Conservation (phyloP, 2,329 filamentous ascomycete genomes). For the Fusarium devonianum region DNA sequence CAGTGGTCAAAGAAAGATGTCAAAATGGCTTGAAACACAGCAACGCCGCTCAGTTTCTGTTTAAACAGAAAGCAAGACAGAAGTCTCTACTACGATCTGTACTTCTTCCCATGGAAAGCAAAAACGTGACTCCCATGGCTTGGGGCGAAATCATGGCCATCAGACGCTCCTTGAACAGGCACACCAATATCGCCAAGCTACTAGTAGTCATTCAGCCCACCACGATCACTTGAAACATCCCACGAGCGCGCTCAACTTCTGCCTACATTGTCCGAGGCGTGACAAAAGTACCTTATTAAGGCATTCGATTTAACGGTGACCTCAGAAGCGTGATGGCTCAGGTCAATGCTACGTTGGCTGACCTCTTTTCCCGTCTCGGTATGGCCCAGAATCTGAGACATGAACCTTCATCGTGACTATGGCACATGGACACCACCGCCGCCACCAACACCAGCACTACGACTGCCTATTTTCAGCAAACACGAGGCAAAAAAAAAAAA, state of each 20-base stretch:
- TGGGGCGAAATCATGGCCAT: not conserved
- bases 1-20: slow-evolving; percentile 12
- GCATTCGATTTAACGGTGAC: slow-evolving; percentile 6
- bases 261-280: slow-evolving; percentile 22
- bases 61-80: not conserved
- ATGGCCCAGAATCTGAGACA: slow-evolving; percentile 32
- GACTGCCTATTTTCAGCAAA: too few relatives aligned
- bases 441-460: slow-evolving; percentile 3
- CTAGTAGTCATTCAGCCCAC: not conserved
- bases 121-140: not conserved
- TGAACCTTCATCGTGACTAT: slow-evolving; percentile 27
- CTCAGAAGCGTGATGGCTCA: slow-evolving; percentile 2
- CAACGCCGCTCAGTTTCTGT: not conserved
- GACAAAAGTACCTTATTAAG: slow-evolving; percentile 13
- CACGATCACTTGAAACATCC: not conserved
- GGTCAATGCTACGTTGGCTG: slow-evolving; percentile 20
- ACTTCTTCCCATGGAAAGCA: too few relatives aligned
- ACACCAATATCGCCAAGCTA: not conserved
- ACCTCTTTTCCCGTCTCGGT: slow-evolving; percentile 7
- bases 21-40: slow-evolving; percentile 28
- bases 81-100: too few relatives aligned
- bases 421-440: slow-evolving; percentile 24
- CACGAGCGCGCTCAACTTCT: slow-evolving; percentile 22
- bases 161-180: not conserved
- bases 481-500: too few relatives aligned